Evolutionary conservation across 495 filamentous ascomycete species (phyloP).

Genomic region (Trypethelium eluteriae): DNA sequence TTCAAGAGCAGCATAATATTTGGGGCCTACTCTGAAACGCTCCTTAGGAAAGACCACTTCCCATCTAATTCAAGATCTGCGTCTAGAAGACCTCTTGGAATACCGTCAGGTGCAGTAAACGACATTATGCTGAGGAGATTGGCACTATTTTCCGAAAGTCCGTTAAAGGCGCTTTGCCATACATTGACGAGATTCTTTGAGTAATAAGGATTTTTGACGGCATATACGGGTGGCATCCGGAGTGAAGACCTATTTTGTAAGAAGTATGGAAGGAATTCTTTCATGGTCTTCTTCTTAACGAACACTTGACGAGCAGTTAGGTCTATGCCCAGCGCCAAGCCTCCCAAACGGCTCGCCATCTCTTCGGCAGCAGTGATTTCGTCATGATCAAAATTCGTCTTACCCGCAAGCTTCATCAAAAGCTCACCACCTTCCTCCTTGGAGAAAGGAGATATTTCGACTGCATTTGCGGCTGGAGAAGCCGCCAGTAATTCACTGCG

Average conservation of each 20-base stretch:
- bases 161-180: background rate
- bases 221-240: background rate
- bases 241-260: background rate
- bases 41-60: background rate
- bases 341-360: background rate
- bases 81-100: background rate
- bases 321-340: background rate
- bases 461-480: background rate
- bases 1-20: background rate
- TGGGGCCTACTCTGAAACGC: background rate
- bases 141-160: background rate
- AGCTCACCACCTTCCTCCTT: background rate
- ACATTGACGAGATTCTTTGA: background rate
- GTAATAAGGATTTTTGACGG: background rate
- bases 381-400: background rate
- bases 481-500: background rate
- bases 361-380: background rate
- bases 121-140: background rate
- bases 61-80: background rate
- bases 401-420: background rate
- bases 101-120: background rate
- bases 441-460: background rate
- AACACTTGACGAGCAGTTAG: background rate
- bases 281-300: background rate
- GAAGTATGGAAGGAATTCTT: background rate